Base-by-base conservation (phyloP, 2,329 filamentous ascomycete genomes). In the Bipolaris victoriae region DNA sequence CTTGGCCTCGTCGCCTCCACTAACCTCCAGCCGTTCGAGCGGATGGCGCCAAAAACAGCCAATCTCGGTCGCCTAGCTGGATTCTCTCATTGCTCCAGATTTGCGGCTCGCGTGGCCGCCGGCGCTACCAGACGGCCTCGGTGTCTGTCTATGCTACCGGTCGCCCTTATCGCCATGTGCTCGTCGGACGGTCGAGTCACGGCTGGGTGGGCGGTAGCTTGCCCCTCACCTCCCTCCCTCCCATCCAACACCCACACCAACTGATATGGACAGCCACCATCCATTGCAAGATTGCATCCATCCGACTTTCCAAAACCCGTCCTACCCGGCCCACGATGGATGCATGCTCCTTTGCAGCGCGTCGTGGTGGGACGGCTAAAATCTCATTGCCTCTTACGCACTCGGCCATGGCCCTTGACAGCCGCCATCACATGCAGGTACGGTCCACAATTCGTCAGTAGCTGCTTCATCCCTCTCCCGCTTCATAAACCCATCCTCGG, bases 391-490 rank as follows among this genome's bases (percentile, higher is more conserved):
- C 36, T 52, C 55, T 51, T 45, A 29, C 24, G 9, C 57, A 39
- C 16, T 16, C 36, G 7, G 16, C 36, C n/a, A 6, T 16, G n/a
- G n/a, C 16, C 36, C 36, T 39, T 39, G 36, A 39, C 36, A 39
- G 26, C 43, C 26, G 57, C 50, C 53, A 49, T 33, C 49, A 36
- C 41, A 62, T 60, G 62, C 62, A 62, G 62, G 62, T 64, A 64
- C 62, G 52, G 37, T 31, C 49, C 37, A 40, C 46, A 36, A 43
- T 52, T 15, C n/a, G 22, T 50, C 13, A 16, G 18, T n/a, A 7
- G 44, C 18, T 15, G 5, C 18, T 22, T 22, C 18, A 36, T 13
- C 45, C 11, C 13, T 15, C 13, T n/a, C 20, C 33, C 20, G 20
- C 35, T n/a, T 35, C 13, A 6, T n/a, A 47, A 45, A 61, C 36